These are phyloP conservation scores for Penicillium samsonianum DNA, from an alignment of 495 filamentous ascomycete genomes.

Conservation along the genomic window DNA sequence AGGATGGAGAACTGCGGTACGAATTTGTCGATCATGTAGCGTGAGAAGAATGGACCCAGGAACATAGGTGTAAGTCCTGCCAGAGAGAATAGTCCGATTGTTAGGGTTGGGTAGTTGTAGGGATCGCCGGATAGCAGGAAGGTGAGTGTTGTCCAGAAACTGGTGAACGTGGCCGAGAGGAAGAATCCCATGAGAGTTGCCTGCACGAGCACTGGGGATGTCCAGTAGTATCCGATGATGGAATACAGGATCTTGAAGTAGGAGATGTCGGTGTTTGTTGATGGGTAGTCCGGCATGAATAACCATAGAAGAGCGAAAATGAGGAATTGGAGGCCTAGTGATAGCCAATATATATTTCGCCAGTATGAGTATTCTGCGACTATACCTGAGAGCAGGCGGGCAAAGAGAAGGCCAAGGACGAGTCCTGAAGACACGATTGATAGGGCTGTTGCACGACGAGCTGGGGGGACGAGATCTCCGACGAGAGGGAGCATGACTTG, in stretches of 20 bases:
- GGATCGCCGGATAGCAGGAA: constrained; percentile 71
- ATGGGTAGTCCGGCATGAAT: constrained; percentile 80
- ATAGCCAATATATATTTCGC: constrained; percentile 81
- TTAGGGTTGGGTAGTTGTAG: constrained; percentile 65
- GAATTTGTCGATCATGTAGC: constrained; percentile 69
- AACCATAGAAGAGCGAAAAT: constrained; percentile 67
- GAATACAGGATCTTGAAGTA: constrained; percentile 67
- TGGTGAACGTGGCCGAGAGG: constrained; percentile 60
- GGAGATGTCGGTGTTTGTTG: constrained; percentile 58
- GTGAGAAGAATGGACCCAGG: constrained; percentile 65
- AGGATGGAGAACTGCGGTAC: constrained; percentile 65
- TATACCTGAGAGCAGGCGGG: constrained; percentile 73
- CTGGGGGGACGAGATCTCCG: constrained; percentile 73
- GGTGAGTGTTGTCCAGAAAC: constrained; percentile 81
- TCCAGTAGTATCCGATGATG: constrained; percentile 61
- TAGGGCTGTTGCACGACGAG: constrained; percentile 64
- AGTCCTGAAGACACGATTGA: constrained; percentile 79
- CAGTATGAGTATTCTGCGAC: constrained; percentile 70
- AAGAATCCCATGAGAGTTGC: constrained; percentile 60
- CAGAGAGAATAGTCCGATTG: constrained; percentile 76
- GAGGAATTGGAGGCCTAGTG: constrained; percentile 69
- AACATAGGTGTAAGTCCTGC: constrained; percentile 71
- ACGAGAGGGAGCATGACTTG: constrained; percentile 85
- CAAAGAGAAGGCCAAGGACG: constrained; percentile 73
- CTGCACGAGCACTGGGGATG: constrained; percentile 69